Evolutionary conservation across 495 filamentous ascomycete species (phyloP), one percentile per base, ranked within the genome.

Genomic region (Astrocystis sublimbata): DNA sequence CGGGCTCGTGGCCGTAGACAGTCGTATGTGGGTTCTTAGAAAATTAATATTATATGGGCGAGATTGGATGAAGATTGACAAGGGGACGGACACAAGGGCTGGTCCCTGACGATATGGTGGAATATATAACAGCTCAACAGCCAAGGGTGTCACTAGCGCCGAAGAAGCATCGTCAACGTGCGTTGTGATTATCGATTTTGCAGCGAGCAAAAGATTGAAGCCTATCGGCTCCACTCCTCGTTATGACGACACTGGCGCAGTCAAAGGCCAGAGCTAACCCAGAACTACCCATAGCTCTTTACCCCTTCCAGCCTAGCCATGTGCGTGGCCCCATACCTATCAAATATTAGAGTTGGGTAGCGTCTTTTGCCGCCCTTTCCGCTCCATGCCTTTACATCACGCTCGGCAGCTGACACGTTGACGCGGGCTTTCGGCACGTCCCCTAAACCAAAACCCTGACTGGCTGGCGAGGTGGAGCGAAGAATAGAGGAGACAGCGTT

Each of bases 221-320:
- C 43, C 13, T 24, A 28, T 12, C 43, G 9, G 26, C 13, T 6
- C 36, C 52, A 54, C 51, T 54, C 12, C 9, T 23, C 35, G 3
- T 19, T 54, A 58, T 58, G 55, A 58, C 55, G 55, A 47, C 55
- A 58, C 24, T 23, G 41, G 30, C 41, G 6, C 24, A 13, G 24
- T 26, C 21, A 21, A 24, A 21, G 24, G n/a, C n/a, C n/a, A n/a
- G n/a, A n/a, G n/a, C n/a, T n/a, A n/a, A n/a, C n/a, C 53, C 38
- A 5, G 28, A 35, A 28, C 42, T 47, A 47, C 21, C 42, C 55
- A 36, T 38, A 47, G 56, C 56, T 58, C 31, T 31, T 47, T 58
- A 26, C 56, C 56, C 28, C 26, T 6, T 23, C n/a, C 2, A 28
- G 56, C 41, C 8, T 49, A 58, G 30, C n/a, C n/a, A n/a, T n/a